Base-by-base conservation (phyloP, 768 basidiomycete genomes). In the Pleurotus pulmonarius region DNA sequence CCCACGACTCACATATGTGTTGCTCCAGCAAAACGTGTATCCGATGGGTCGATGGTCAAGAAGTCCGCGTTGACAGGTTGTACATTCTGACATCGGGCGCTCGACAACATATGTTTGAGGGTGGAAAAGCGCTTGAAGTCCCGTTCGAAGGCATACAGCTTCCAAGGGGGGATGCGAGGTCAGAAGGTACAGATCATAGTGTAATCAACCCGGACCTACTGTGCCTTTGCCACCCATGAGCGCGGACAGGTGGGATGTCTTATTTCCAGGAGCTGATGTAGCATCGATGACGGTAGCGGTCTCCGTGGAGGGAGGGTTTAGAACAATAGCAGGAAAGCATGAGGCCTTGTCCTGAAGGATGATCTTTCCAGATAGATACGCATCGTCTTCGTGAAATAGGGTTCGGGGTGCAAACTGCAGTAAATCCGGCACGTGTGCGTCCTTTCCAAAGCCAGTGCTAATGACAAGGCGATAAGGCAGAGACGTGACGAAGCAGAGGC, bases 321-420 rank as follows among this genome's bases (percentile, higher is more conserved):
- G 83, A 5, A 98, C 82, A 57, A 85, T 75, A 0, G 96, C 93
- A 15, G 97, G 93, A 69, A 99, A 94, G 71, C 97, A 99, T 56
- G 94, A 96, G 16, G 97, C 96, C 68, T 98, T 98, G 70, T 99
- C 97, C 70, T 99, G 97, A 5, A 98, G 74, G 58, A 99, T 95
- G 34, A 98, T 73, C 57, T 86, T 90, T 24, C 94, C 94, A 29
- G 81, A 73, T 60, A 76, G 76, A 71, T 94, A 97, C 18, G 85
- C 79, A 2, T 78, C 71, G 59, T 94, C 86, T 29, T 83, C 79
- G n/a, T 84, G 83, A 59, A 96, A 84, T 44, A 84, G 75, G 11
- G 74, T 69, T 58, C 75, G 74, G 7, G 91, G 86, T 54, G 86
- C 79, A 66, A 96, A 94, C 40, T 86, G 73, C 45, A 98, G 79